These are phyloP conservation scores for Arxiozyma slooffiae DNA, from an alignment of 1,139 yeast species.

Conservation along the genomic window DNA sequence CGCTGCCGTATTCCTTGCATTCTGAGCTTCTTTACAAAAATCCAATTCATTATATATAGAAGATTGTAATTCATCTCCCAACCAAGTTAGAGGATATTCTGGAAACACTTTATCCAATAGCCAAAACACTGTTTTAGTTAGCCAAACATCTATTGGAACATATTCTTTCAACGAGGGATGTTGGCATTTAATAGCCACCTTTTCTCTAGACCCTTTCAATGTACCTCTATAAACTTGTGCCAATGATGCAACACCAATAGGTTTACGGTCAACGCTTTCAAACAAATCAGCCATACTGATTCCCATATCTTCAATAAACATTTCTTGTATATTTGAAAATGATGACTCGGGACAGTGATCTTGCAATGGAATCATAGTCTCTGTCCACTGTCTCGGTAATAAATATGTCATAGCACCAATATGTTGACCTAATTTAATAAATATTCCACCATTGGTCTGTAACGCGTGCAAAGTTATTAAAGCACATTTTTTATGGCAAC, in stretches of 20 bases:
- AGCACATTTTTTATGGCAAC: conserved; percentile 70
- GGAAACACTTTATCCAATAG: conserved; percentile 77
- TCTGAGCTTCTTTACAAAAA: conserved; percentile 75
- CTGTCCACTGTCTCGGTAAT: conserved; percentile 89
- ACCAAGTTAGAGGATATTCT: conserved; percentile 86
- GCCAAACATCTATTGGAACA: conserved; percentile 77
- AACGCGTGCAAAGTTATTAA: conserved; percentile 66
- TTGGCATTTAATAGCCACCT: conserved; percentile 89
- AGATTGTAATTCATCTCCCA: conserved; percentile 79
- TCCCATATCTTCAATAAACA: conserved; percentile 64
- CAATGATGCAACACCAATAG: conserved; percentile 90
- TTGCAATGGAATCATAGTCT: conserved; percentile 86
- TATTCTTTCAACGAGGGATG: conserved; percentile 83
- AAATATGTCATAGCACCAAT: conserved; percentile 84
- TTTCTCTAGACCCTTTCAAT: conserved; percentile 49
- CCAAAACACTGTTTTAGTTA: conserved; percentile 68
- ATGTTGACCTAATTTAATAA: conserved; percentile 91
- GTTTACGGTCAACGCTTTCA: conserved; percentile 53
- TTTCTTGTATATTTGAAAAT: conserved; percentile 50
- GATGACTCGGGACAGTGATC: conserved; percentile 83
- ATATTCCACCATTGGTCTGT: conserved; percentile 82
- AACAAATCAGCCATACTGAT: conserved; percentile 56
- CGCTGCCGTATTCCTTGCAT: conserved; percentile 57
- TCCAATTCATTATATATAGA: conserved; percentile 85
- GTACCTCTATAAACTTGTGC: conserved; percentile 90